Conservation (phyloP, 129 eudicot species). For the Saussurea involucrata region DNA sequence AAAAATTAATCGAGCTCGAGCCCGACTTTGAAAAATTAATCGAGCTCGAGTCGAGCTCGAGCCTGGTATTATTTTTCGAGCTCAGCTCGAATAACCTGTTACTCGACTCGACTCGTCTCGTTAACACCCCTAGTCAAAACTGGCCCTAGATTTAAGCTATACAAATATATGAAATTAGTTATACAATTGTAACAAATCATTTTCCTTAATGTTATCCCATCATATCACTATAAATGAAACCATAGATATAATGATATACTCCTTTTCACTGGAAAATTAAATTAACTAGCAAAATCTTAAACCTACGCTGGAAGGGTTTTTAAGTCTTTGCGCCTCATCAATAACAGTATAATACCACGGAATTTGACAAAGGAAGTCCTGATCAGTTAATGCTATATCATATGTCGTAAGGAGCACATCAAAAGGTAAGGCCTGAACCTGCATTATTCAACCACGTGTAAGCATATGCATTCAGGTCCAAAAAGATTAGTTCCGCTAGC, state of each 20-base stretch:
- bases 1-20: no score
- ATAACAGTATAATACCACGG: slow-evolving; percentile 81
- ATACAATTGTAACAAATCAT: not conserved
- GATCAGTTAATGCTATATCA: slow-evolving; percentile 88
- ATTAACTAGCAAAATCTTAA: not conserved
- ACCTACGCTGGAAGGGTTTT: slow-evolving; percentile 94
- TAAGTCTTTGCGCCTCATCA: slow-evolving; percentile 97
- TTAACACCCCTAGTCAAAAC: no score
- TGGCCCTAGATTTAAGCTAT: not conserved
- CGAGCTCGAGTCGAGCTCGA: no score
- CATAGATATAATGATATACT: not conserved
- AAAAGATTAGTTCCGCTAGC: not conserved
- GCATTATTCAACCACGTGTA: slow-evolving; percentile 16
- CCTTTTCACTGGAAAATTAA: not conserved
- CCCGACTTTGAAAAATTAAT: no score
- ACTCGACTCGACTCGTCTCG: no score
- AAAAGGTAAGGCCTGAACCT: slow-evolving; percentile 70
- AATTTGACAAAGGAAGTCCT: slow-evolving; percentile 86
- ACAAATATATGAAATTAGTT: not conserved
- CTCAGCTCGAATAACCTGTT: no score
- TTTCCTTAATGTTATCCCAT: not conserved
- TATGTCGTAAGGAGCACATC: slow-evolving; percentile 96
- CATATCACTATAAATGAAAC: not conserved
- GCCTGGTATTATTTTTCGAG: no score
- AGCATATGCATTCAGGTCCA: slow-evolving; percentile 10